These are phyloP conservation scores for Lepidium didymum DNA, from an alignment of 345 rosid species.

Conservation along the genomic window DNA sequence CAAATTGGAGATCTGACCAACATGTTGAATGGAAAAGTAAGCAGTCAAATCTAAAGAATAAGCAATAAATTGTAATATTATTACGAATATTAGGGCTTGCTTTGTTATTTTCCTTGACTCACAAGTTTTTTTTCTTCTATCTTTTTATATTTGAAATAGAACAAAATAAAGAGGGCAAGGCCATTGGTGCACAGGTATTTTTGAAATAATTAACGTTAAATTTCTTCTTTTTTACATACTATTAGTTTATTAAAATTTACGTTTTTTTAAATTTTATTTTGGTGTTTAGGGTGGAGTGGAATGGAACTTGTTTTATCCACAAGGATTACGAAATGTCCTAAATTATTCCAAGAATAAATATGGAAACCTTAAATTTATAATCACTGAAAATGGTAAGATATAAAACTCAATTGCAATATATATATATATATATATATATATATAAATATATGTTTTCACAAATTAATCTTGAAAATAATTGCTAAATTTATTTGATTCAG, in stretches of 20 bases:
- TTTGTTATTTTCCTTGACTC: background rate
- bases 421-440: background rate
- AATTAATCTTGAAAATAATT: background rate
- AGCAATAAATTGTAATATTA: background rate
- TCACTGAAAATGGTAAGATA: slow-evolving; percentile 45
- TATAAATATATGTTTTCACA: background rate
- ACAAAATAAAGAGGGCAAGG: slow-evolving; percentile 12
- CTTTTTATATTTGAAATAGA: background rate
- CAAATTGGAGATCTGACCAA: slow-evolving; percentile 30
- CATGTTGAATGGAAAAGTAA: slow-evolving; percentile 31
- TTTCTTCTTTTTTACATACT: background rate
- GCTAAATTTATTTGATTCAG: background rate
- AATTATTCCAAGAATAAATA: slow-evolving; percentile 32
- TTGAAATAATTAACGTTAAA: background rate
- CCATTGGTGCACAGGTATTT: slow-evolving; percentile 21
- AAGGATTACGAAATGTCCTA: slow-evolving; percentile 30
- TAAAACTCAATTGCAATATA: background rate
- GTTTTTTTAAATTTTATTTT: background rate
- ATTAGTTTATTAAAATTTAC: background rate
- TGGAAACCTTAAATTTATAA: slow-evolving; percentile 34
- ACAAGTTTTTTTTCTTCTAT: background rate
- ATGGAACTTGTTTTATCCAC: slow-evolving; percentile 35
- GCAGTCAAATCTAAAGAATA: background rate
- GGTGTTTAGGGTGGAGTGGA: slow-evolving; percentile 28
- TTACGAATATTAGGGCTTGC: background rate